phyloP scores from a whole-genome alignment of 371 early-diverging fungal genomes.

The Smittium culicis region DNA sequence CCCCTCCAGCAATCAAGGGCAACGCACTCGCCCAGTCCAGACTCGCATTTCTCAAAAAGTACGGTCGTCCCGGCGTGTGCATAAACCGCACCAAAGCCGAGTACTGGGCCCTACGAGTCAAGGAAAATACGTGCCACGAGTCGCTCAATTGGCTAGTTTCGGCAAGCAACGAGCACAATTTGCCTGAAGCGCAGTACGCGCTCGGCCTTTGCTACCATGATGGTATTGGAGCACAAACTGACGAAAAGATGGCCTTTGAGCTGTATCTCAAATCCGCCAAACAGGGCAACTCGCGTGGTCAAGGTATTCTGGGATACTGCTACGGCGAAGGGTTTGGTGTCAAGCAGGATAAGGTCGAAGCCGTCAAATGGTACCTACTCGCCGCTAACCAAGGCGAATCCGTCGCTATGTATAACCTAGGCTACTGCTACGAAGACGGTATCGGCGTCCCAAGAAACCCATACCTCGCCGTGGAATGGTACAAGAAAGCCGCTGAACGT shows the following conservation, averaged over 20 bases:
- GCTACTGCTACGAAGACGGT: slow-evolving; percentile 68
- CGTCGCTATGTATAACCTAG: slow-evolving; percentile 65
- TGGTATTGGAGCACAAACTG: slow-evolving; percentile 45
- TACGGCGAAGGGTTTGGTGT: slow-evolving; percentile 68
- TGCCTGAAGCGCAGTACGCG: slow-evolving; percentile 42
- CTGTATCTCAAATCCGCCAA: slow-evolving; percentile 51
- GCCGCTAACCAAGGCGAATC: slow-evolving; percentile 44
- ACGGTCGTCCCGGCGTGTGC: slow-evolving; percentile 55
- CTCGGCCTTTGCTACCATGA: slow-evolving; percentile 61
- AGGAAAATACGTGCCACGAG: slow-evolving; percentile 25
- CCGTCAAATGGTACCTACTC: slow-evolving; percentile 48
- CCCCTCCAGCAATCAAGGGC: slow-evolving; percentile 38
- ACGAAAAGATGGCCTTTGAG: slow-evolving; percentile 40
- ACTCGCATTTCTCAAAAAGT: slow-evolving; percentile 53
- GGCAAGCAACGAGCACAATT: slow-evolving; percentile 37
- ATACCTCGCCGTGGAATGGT: slow-evolving; percentile 49
- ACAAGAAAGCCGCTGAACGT: slow-evolving; percentile 43
- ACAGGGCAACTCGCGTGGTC: slow-evolving; percentile 45
- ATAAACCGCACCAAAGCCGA: slow-evolving; percentile 59
- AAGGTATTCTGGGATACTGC: slow-evolving; percentile 64
- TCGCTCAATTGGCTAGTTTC: slow-evolving; percentile 41
- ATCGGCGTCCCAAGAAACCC: slow-evolving; percentile 45
- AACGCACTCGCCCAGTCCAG: slow-evolving; percentile 45
- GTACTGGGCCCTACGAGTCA: slow-evolving; percentile 37
- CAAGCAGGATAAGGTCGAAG: slow-evolving; percentile 40